Base-by-base conservation (phyloP, 208 protist species). In the Leishmania aethiopica region DNA sequence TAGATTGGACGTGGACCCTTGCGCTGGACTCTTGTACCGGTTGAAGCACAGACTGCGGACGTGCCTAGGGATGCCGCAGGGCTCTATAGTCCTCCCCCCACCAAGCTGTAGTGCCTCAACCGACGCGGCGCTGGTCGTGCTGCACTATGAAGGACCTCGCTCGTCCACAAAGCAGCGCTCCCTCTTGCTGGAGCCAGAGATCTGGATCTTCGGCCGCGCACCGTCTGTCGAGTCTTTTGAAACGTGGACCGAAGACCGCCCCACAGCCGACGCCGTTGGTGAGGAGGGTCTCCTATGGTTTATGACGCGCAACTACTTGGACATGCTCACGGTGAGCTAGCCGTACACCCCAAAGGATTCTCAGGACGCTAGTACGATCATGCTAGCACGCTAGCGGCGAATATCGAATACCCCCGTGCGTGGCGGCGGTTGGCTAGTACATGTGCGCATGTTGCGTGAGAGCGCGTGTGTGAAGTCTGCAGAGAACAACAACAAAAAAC, bases 71-170 rank as follows among this genome's bases (percentile, higher is more conserved):
- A 22, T 49, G 53, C n/a, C 69, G 17, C 5, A 1, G 6, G 1
- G n/a, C 57, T 78, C 53, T 37, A 25, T 1, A 19, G 19, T 4
- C 6, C 4, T 72, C 19, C 73, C 77, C 10, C 67, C 51, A 5
- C 32, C 45, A 35, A 19, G 40, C 60, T 60, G 47, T 35, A 53
- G 28, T 35, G 37, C 67, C 8, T n/a, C 64, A 19, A 51, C 25
- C 0, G 94, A 96, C 42, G 90, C 91, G 10, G 95, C 93, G 17
- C 72, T 97, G 8, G 81, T 97, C 0, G 92, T 96, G n/a, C 85
- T 97, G 47, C 95, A 97, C 79, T 97, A 92, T 85, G 95, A 96
- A 76, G 95, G 95, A 0, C 95, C 95, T 11, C 84, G 92, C 28
- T 75, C 89, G 22, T 78, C 81, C 37, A 85, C 88, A 2, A 94